Evolutionary conservation across 1,139 yeast genomes (phyloP).

Genomic region (Diutina ranongensis): DNA sequence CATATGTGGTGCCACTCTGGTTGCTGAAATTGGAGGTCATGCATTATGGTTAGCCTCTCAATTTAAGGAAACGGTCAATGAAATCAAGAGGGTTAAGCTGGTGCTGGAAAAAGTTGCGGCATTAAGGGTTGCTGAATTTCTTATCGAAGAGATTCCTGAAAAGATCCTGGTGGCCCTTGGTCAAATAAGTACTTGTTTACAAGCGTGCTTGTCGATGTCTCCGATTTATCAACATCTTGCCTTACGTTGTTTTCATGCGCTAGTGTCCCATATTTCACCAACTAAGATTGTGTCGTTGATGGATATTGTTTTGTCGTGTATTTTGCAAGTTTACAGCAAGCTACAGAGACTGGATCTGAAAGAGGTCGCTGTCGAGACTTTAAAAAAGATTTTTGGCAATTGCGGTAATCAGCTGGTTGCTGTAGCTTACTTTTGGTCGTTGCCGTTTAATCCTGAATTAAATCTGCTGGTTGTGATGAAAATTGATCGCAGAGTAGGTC

Average conservation of each 20-base stretch:
- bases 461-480: not conserved
- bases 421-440: slow-evolving; percentile 35
- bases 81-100: not conserved
- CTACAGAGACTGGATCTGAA: slow-evolving; percentile 36
- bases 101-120: not conserved
- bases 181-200: slow-evolving; percentile 80
- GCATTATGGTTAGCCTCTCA: not conserved
- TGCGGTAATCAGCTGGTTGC: slow-evolving; percentile 30
- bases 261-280: slow-evolving; percentile 39
- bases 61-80: not conserved
- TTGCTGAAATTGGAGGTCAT: not conserved
- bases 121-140: slow-evolving; percentile 19
- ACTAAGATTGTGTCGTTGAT: slow-evolving; percentile 38
- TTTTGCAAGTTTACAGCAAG: slow-evolving; percentile 50
- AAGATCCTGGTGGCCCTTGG: slow-evolving; percentile 52
- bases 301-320: slow-evolving; percentile 33
- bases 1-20: not conserved
- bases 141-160: slow-evolving; percentile 20
- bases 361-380: slow-evolving; percentile 32
- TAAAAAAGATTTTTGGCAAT: slow-evolving; percentile 27
- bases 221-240: slow-evolving; percentile 51
- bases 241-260: slow-evolving; percentile 53
- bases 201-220: slow-evolving; percentile 55
- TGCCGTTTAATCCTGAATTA: not conserved
- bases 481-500: not conserved